Base-by-base conservation (phyloP, 768 basidiomycete species). In the Tricholoma bakamatsutake region DNA sequence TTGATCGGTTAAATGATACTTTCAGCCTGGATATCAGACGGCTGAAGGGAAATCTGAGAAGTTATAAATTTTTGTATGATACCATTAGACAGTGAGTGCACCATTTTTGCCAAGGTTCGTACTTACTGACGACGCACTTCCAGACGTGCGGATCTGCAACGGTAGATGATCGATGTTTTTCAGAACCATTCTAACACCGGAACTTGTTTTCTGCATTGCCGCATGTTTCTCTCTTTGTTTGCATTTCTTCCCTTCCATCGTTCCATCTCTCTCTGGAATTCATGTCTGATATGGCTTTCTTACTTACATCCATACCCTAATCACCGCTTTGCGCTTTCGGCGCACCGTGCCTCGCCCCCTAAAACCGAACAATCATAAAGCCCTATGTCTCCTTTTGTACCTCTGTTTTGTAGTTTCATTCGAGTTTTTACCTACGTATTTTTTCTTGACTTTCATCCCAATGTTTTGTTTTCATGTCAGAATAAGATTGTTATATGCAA, bases 21-120 rank as follows among this genome's bases (percentile, higher is more conserved):
- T 95, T 88, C 70, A 88, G 88, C 71, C 77, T 98, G 63, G 95
- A 98, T 72, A 87, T 98, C 67, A 83, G 95, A 64, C 75, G 97
- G 61, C 68, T 98, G 66, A 94, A 96, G 70, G 97, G 97, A 28
- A 90, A 91, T 67, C 75, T 96, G 67, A 82, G 90, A 73, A 92
- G 90, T 70, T 98, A 93, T 74, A 92, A 93, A 73, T 93, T 90
- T 71, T 74, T 93, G 71, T 93, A 93, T 67, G 91, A 93, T 75
- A 85, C 82, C 57, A 75, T 93, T 68, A 81, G 90, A 81, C 82
- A 88, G 91, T 93, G 69, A 64, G 91, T 83, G 21, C 8, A 55
- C 33, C 46, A 17, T 60, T 40, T 53, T 18, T 50, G 9, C 43
- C 9, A 7, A n/a, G 8, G 8, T 15, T 11, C 43, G 39, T 18